Base-by-base conservation (phyloP, 2,329 filamentous ascomycete genomes). In the Apiospora arundinis region DNA sequence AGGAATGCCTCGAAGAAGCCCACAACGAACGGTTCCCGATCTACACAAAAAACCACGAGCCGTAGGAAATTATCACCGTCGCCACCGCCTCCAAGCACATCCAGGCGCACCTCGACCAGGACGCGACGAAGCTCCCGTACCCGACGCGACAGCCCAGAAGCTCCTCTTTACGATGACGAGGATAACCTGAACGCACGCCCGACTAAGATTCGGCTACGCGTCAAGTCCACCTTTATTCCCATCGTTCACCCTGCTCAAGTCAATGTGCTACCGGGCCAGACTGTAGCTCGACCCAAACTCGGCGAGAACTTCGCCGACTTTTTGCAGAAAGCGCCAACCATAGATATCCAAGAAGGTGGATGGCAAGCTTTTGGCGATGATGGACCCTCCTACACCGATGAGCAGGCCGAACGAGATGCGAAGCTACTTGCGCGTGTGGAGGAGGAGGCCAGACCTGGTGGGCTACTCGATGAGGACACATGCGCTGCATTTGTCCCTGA, bases 401-500 rank as follows among this genome's bases (percentile, higher is more conserved):
- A 92, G 69, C 86, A 89, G 77, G 91, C 92, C 1, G 79, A 83
- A 63, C 86, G 88, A 69, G 95, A 98, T 81, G 95, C 94, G 1
- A 82, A 83, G 21, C 82, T 90, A n/a, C 89, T 96, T 23, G 75
- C 90, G 71, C 89, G 90, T 44, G 90, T 97, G 40, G 90, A 95
- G 74, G 84, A 90, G 67, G 95, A 94, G 74, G 90, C 90, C 4
- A 86, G 93, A 76, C 89, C 91, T 6, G 95, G 95, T 21, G 94
- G 94, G 2, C 80, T 95, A 4, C 85, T 98, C 40, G 94, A 92
- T 68, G 84, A 87, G 70, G 90, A 91, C 72, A 86, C 88, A 72
- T 95, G 93, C 78, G 92, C 91, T 2, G 83, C 92, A 32, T 96
- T 93, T 76, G 87, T 91, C 23, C 93, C 93, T 0, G 93, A 96